Conservation (phyloP, 371 early-diverging fungal species). For the Choanephora cucurbitarum region DNA sequence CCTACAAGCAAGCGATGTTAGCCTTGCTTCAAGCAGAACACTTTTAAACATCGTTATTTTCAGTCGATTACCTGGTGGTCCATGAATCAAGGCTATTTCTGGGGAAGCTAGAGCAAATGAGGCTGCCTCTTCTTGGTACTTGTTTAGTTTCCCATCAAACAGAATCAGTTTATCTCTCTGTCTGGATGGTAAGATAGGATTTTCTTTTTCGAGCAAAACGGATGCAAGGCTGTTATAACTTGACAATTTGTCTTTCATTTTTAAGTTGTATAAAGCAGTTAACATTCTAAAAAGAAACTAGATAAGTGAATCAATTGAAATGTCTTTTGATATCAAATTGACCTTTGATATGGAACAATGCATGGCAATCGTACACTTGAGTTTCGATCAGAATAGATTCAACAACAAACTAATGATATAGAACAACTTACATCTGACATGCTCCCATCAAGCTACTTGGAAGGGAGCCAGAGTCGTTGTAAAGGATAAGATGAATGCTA, state of each 20-base stretch:
- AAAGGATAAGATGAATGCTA: too few species aligned
- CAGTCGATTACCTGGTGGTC: conserved; percentile 67
- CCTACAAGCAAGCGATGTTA: not conserved
- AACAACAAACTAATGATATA: not conserved
- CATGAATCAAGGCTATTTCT: conserved; percentile 79
- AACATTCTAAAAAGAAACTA: not conserved
- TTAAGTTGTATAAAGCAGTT: not conserved
- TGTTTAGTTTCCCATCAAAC: conserved; percentile 67
- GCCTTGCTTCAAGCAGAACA: too few species aligned
- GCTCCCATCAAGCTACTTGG: too few species aligned
- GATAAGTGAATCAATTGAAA: not conserved
- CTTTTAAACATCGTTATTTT: not conserved
- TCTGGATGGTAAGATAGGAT: not conserved
- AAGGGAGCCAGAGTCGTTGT: too few species aligned
- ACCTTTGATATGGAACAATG: not conserved
- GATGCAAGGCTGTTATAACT: too few species aligned
- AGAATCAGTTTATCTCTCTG: conserved; percentile 31
- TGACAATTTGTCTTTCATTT: too few species aligned
- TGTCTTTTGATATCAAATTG: not conserved
- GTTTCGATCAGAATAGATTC: not conserved
- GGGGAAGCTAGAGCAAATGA: conserved; percentile 58
- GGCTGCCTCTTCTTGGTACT: conserved; percentile 74
- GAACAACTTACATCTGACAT: not conserved
- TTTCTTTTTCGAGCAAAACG: not conserved
- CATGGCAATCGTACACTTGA: not conserved